Evolutionary conservation across 2,329 filamentous ascomycete species (phyloP), one percentile per base, ranked within the genome.

Genomic region (Fusarium caatingaense): DNA sequence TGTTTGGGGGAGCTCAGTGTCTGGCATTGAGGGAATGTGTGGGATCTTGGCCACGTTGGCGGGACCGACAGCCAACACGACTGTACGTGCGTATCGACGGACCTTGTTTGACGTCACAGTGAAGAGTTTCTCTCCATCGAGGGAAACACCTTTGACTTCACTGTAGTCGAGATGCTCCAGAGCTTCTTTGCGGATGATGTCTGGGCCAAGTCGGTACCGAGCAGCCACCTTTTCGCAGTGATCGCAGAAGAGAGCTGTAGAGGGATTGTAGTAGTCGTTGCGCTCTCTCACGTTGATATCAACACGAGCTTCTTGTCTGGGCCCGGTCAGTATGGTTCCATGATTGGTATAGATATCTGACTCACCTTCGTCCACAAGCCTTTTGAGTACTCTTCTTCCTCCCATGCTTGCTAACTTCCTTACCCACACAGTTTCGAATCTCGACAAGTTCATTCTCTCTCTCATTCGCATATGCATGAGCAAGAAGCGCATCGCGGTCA

Each of bases 401-500:
- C 61, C 88, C 86, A 78, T 95, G 91, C 80, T 95, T 95, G 81
- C 91, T 94, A 60, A 94, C 78, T 74, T 94, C 92, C 74, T 91
- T 93, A 0, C 93, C 92, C 0, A 94, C 92, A 67, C 92, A 93
- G 5, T 91, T 90, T 1, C 85, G 82, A 49, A 95, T 90, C 79
- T 94, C 91, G 48, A 87, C 83, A 11, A 94, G 79, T 73, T 95
- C 91, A 8, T 80, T 78, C 61, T 89, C 85, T n/a, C 89, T 80
- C 0, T 85, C 85, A 20, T 86, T 82, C 60, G 87, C 84, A 72
- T 92, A 89, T 0, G 91, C 86, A 78, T 90, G 92, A 2, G 89
- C 90, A 23, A 94, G 80, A 72, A 95, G 80, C 0, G 90, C 90
- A 80, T 95, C 92, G 3, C 92, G 84, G 77, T 95, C 92, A 2